A percentile compares a stretch with the other conserved stretches of the same genome.
Evolutionary conservation across 148 eudicot genomes (phyloP).

Genomic region (Beta vulgaris): DNA sequence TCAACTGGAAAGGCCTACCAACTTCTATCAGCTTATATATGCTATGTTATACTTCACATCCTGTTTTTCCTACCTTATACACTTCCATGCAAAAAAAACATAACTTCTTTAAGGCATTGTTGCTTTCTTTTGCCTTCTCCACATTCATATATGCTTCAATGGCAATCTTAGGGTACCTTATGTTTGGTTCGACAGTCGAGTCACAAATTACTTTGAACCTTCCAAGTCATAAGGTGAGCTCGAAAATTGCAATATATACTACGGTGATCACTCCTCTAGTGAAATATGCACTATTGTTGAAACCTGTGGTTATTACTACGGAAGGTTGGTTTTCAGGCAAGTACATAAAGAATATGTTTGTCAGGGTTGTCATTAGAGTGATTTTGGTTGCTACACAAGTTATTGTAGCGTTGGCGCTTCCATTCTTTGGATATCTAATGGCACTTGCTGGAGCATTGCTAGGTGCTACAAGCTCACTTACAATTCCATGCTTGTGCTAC

Average conservation of each 20-base stretch:
- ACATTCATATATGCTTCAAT: constrained; percentile 1
- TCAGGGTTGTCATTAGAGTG: constrained; percentile 24
- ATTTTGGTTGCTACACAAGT: constrained; percentile 32
- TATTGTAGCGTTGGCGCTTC: constrained; percentile 18
- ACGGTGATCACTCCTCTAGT: constrained; percentile 41
- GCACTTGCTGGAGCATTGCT: constrained; percentile 28
- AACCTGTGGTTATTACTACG: constrained; percentile 36
- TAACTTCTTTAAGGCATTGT: constrained; percentile 34
- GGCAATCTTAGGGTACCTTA: constrained; percentile 16
- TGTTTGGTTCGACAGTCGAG: background rate
- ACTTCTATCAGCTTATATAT: constrained; percentile 51
- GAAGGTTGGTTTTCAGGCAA: constrained; percentile 27
- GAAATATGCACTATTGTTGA: constrained; percentile 34
- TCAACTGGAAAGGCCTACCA: constrained; percentile 45
- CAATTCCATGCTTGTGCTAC: too few species aligned
- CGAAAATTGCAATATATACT: constrained; percentile 42
- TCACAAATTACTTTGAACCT: constrained; percentile 17
- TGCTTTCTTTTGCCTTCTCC: background rate
- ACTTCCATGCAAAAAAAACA: constrained; percentile 54
- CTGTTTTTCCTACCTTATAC: constrained; percentile 57
- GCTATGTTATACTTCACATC: constrained; percentile 65
- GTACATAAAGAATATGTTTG: constrained; percentile 6
- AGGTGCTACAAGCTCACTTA: constrained; percentile 21
- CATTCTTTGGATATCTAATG: constrained; percentile 19
- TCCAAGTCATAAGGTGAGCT: constrained; percentile 19